Evolutionary conservation across 2,329 filamentous ascomycete species (phyloP).

Genomic region (Zelopaecilomyces penicillatus): DNA sequence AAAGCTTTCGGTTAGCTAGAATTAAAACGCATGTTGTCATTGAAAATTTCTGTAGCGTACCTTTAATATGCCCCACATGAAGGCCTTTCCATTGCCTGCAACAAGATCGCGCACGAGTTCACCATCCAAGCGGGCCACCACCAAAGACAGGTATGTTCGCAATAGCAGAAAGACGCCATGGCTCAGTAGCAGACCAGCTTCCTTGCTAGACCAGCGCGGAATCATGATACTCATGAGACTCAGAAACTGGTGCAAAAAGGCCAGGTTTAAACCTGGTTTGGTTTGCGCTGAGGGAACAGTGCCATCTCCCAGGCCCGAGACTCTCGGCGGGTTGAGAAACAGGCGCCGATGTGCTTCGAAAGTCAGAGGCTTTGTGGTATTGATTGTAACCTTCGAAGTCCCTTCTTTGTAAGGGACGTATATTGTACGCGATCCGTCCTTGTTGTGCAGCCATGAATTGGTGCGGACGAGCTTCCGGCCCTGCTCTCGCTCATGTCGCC

Average conservation of each 20-base stretch:
- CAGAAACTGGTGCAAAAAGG: slow-evolving; percentile 93
- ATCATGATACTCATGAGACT: slow-evolving; percentile 97
- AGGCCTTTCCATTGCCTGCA: slow-evolving; percentile 83
- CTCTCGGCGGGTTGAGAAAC: slow-evolving; percentile 83
- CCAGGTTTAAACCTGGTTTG: slow-evolving; percentile 88
- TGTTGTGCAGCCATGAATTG: slow-evolving; percentile 88
- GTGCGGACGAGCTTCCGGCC: slow-evolving; percentile 74
- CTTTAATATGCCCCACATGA: slow-evolving; percentile 82
- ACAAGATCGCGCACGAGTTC: slow-evolving; percentile 94
- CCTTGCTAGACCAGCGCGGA: slow-evolving; percentile 89
- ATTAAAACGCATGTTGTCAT: background rate
- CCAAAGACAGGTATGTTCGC: slow-evolving; percentile 84
- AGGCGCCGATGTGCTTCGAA: slow-evolving; percentile 93
- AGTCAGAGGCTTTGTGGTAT: slow-evolving; percentile 82
- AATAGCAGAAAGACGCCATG: slow-evolving; percentile 86
- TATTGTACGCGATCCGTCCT: slow-evolving; percentile 89
- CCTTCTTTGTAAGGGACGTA: slow-evolving; percentile 87
- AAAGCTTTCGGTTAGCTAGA: background rate
- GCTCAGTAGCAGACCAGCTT: slow-evolving; percentile 80
- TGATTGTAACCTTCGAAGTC: slow-evolving; percentile 85
- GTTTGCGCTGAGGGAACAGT: slow-evolving; percentile 79
- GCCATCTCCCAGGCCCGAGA: slow-evolving; percentile 66
- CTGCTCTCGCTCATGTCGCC: slow-evolving; percentile 70
- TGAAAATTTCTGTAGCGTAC: slow-evolving; percentile 25
- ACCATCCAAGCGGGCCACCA: slow-evolving; percentile 88